These are phyloP conservation scores for Ascochyta viciae-villosae DNA, from an alignment of 2,329 filamentous ascomycete species.

Conservation along the genomic window DNA sequence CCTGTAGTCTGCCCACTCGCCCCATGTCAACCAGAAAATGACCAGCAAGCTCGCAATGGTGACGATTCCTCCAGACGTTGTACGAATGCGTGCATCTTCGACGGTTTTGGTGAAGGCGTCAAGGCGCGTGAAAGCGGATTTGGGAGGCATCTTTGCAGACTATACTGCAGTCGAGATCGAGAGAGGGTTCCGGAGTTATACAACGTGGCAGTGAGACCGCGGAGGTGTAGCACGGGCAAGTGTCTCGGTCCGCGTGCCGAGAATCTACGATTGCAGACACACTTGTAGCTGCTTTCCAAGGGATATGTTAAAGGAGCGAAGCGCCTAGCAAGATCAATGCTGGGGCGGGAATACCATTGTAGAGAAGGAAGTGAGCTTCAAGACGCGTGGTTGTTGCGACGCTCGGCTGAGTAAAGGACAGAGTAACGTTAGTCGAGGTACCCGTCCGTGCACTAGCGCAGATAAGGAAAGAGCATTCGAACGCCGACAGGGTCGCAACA, in stretches of 20 bases:
- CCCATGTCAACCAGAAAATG: constrained; percentile 87
- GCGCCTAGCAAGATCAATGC: constrained; percentile 31
- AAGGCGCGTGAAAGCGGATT: constrained; percentile 93
- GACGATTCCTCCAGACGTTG: constrained; percentile 92
- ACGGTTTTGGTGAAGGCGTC: constrained; percentile 99
- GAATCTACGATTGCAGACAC: constrained; percentile 18
- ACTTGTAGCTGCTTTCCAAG: constrained; percentile 18
- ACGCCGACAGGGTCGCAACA: constrained; percentile 10
- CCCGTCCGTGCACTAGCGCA: constrained; percentile 19
- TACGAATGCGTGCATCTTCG: constrained; percentile 95
- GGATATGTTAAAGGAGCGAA: constrained; percentile 25
- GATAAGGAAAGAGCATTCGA: constrained; percentile 18
- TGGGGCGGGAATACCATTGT: constrained; percentile 31
- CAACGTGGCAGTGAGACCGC: constrained; percentile 20
- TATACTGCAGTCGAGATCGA: constrained; percentile 9
- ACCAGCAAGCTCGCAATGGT: constrained; percentile 89
- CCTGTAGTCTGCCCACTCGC: constrained; percentile 95
- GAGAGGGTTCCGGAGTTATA: constrained; percentile 9
- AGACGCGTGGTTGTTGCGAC: constrained; percentile 32
- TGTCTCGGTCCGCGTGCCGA: constrained; percentile 16
- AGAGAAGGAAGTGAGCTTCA: constrained; percentile 28
- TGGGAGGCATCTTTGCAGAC: constrained; percentile 72
- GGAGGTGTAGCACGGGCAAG: constrained; percentile 19
- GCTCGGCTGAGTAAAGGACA: constrained; percentile 44
- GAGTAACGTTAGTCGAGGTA: constrained; percentile 31